A percentile compares a stretch with the other conserved stretches of the same genome.
These are phyloP conservation scores for Metroxylon sagu DNA, from an alignment of 176 grass and related monocot genomes.

Conservation along the genomic window DNA sequence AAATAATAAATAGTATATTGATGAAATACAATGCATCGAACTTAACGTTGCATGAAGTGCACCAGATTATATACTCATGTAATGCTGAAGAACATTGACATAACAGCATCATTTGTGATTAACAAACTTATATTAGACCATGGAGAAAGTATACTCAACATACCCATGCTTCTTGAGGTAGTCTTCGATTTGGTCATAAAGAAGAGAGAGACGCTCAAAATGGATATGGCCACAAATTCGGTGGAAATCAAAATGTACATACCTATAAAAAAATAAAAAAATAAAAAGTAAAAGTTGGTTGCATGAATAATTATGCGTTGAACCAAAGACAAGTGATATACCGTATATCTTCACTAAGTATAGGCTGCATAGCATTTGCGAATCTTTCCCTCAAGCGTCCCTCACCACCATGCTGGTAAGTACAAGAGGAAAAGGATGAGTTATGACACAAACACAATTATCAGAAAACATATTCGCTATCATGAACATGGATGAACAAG, in stretches of 20 bases:
- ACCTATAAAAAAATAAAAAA: conserved; percentile 60
- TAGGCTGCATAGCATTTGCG: conserved; percentile 64
- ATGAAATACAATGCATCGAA: too few relatives aligned
- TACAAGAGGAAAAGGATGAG: conserved; percentile 15
- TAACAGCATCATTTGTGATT: too few relatives aligned
- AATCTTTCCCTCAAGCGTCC: conserved; percentile 70
- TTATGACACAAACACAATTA: too few relatives aligned
- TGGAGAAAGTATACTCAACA: not conserved
- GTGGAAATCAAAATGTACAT: conserved; percentile 96
- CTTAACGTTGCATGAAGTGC: too few relatives aligned
- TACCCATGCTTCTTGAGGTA: conserved; percentile 81
- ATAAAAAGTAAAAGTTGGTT: not conserved
- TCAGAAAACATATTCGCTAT: too few relatives aligned
- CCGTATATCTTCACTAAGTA: conserved; percentile 82
- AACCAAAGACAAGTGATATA: conserved; percentile 3
- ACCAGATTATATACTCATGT: too few relatives aligned
- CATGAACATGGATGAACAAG: too few relatives aligned
- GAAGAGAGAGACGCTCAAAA: conserved; percentile 83
- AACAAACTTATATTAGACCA: too few relatives aligned
- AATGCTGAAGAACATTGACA: too few relatives aligned
- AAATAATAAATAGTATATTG: too few relatives aligned
- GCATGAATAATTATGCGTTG: too few relatives aligned
- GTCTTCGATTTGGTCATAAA: conserved; percentile 78
- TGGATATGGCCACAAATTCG: conserved; percentile 85
- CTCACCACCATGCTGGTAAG: conserved; percentile 70